Percentiles rank a stretch among this genome's conserved stretches.
These are phyloP conservation scores for Clavispora vitiphila DNA, from an alignment of 805 yeast genomes.

Conservation along the genomic window DNA sequence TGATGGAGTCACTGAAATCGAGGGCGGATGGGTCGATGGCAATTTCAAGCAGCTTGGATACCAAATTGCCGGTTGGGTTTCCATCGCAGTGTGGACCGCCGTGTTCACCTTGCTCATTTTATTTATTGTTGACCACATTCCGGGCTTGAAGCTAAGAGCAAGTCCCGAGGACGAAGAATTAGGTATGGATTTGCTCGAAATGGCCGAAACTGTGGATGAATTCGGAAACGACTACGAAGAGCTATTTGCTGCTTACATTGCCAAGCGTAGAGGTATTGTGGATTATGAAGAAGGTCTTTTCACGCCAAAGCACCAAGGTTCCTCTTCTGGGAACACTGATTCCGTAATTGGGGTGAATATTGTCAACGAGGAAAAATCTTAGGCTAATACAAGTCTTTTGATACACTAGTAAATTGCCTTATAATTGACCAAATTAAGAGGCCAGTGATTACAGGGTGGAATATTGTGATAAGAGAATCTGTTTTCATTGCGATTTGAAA, in stretches of 20 bases:
- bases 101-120: slow-evolving; percentile 40
- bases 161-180: slow-evolving; percentile 42
- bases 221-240: slow-evolving; percentile 30
- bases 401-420: too few relatives aligned
- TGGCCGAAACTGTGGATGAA: slow-evolving; percentile 45
- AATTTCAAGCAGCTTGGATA: slow-evolving; percentile 43
- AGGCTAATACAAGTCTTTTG: too few relatives aligned
- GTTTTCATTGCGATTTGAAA: too few relatives aligned
- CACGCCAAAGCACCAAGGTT: slow-evolving; percentile 11
- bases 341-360: slow-evolving; percentile 7
- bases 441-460: too few relatives aligned
- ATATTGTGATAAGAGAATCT: too few relatives aligned
- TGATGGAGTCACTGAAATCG: slow-evolving; percentile 40
- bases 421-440: too few relatives aligned
- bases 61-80: slow-evolving; percentile 41
- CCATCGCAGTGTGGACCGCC: slow-evolving; percentile 42
- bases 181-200: slow-evolving; percentile 48
- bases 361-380: background rate
- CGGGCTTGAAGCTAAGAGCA: slow-evolving; percentile 45
- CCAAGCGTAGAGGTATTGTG: slow-evolving; percentile 9
- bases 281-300: slow-evolving; percentile 5
- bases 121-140: slow-evolving; percentile 45
- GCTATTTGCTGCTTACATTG: slow-evolving; percentile 20
- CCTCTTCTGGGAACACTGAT: slow-evolving; percentile 3
- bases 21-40: slow-evolving; percentile 45